Evolutionary conservation across 345 rosid genomes (phyloP).

Genomic region (sweet orange (Citrus sinensis)): DNA sequence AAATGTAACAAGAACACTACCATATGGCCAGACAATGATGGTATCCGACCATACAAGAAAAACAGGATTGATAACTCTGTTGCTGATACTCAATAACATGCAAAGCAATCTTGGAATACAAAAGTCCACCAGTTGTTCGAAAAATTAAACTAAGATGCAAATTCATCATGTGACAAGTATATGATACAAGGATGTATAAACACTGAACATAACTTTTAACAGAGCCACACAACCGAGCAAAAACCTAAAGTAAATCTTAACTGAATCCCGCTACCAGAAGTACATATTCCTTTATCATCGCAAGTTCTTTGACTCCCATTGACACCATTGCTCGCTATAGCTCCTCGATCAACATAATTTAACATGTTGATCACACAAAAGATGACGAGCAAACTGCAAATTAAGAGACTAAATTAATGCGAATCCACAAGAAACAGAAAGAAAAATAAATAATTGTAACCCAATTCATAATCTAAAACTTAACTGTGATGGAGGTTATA

Average conservation of each 20-base stretch:
- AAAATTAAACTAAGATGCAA: neutral
- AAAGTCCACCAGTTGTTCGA: neutral
- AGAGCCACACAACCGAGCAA: neutral
- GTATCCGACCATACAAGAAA: neutral
- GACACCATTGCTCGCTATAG: slow-evolving; percentile 91
- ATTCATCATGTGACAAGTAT: neutral
- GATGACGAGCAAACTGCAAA: slow-evolving; percentile 65
- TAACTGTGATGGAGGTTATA: neutral
- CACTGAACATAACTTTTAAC: neutral
- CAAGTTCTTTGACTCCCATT: slow-evolving; percentile 73
- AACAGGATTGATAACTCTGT: neutral
- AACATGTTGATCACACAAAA: slow-evolving; percentile 80
- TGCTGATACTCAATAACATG: neutral
- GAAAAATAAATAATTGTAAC: neutral
- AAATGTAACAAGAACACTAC: neutral
- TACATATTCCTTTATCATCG: slow-evolving; percentile 54
- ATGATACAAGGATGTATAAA: neutral
- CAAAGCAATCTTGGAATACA: neutral
- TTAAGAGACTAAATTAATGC: neutral
- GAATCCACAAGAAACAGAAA: neutral
- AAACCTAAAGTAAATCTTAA: slow-evolving; percentile 32
- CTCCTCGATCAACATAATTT: slow-evolving; percentile 94
- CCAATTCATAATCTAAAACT: neutral
- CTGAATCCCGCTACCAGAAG: slow-evolving; percentile 88
- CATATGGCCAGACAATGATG: neutral